Conservation (phyloP, 2,329 filamentous ascomycete species). For the Aschersonia sp. region DNA sequence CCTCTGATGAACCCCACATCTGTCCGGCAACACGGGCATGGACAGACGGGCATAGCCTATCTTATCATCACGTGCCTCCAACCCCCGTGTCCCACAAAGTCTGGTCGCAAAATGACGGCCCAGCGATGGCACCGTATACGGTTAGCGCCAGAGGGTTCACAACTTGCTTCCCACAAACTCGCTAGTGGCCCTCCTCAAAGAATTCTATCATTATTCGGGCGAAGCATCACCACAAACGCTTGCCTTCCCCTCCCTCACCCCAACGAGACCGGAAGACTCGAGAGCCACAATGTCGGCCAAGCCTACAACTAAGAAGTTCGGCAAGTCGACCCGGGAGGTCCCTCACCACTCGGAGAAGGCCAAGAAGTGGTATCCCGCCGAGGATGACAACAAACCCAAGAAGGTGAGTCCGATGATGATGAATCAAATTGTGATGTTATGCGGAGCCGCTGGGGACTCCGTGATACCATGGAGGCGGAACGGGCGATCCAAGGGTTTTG, state of each 20-base stretch:
- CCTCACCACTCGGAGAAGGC: conserved; percentile 82
- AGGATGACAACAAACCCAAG: conserved; percentile 78
- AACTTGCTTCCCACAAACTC: conserved; percentile 30
- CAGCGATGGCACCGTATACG: conserved; percentile 11
- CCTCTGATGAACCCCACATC: neutral
- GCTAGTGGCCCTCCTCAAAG: conserved; percentile 25
- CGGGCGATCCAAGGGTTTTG: too few relatives aligned
- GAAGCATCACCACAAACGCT: conserved; percentile 19
- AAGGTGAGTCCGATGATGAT: conserved; percentile 59
- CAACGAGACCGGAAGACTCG: conserved; percentile 21
- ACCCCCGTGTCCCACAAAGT: conserved; percentile 14
- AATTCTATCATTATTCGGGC: conserved; percentile 24
- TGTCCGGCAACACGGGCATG: neutral
- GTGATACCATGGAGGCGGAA: too few relatives aligned
- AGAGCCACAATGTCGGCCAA: conserved; percentile 58
- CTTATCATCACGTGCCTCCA: conserved; percentile 23
- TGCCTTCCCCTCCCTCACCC: conserved; percentile 3
- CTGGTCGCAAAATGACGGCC: conserved; percentile 6
- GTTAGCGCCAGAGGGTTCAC: conserved; percentile 26
- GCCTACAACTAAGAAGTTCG: conserved; percentile 85
- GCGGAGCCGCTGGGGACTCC: neutral
- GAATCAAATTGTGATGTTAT: conserved; percentile 1
- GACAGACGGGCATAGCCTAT: conserved; percentile 6
- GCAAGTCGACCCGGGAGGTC: conserved; percentile 88
- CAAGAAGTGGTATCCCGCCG: conserved; percentile 97